These are phyloP conservation scores for Ceratobasidium sp. DNA, from an alignment of 1,284 basidiomycete genomes.

Conservation along the genomic window DNA sequence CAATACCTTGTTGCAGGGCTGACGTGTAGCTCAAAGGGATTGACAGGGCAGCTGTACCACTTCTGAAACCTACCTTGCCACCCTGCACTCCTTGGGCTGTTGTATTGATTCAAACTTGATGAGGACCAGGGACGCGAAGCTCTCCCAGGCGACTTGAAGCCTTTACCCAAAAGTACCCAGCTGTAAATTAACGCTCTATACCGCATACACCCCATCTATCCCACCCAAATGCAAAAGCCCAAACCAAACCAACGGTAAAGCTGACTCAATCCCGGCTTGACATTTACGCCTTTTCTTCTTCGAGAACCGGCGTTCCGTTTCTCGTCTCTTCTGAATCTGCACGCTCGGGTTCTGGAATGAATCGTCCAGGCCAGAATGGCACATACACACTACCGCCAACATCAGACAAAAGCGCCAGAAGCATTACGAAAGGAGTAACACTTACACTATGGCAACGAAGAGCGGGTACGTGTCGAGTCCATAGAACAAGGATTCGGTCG, in stretches of 20 bases:
- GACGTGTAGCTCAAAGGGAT: slow-evolving; percentile 5
- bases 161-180: not conserved
- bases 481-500: slow-evolving; percentile 72
- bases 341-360: slow-evolving; percentile 56
- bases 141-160: not conserved
- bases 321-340: slow-evolving; percentile 17
- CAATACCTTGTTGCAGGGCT: not conserved
- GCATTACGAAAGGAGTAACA: slow-evolving; percentile 48
- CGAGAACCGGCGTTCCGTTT: slow-evolving; percentile 25
- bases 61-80: not conserved
- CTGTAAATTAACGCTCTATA: slow-evolving; percentile 7
- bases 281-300: slow-evolving; percentile 4
- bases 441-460: slow-evolving; percentile 65
- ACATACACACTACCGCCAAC: slow-evolving; percentile 55
- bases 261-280: not conserved
- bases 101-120: not conserved
- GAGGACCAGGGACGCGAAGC: not conserved
- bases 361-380: slow-evolving; percentile 70
- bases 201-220: slow-evolving; percentile 8
- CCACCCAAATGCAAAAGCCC: not conserved
- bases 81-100: not conserved
- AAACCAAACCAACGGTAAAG: not conserved
- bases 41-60: not conserved
- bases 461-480: slow-evolving; percentile 73
- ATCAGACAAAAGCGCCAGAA: slow-evolving; percentile 7